A percentile compares a stretch with the other conserved stretches of the same genome.
phyloP scores from a whole-genome alignment of 2,329 filamentous ascomycete species.

The Neonectria hederae region DNA sequence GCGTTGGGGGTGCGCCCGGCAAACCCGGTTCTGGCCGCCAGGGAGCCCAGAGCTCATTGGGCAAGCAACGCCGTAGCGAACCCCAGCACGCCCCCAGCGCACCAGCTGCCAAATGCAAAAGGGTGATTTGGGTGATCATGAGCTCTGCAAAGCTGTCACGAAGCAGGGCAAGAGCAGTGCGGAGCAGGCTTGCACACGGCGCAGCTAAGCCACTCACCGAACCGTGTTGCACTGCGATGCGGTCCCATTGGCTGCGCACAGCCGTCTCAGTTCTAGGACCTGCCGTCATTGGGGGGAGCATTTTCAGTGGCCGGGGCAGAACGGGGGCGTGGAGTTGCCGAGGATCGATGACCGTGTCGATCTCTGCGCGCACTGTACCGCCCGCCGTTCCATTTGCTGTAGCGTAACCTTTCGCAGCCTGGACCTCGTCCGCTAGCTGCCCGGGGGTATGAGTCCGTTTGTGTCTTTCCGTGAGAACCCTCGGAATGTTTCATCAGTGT shows the following conservation, averaged over 20 bases:
- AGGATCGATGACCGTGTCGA: constrained; percentile 25
- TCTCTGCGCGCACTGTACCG: constrained; percentile 30
- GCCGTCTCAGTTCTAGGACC: constrained; percentile 7
- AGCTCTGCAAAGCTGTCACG: constrained; percentile 16
- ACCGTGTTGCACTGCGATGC: constrained; percentile 20
- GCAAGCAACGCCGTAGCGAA: constrained; percentile 26
- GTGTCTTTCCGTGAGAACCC: neutral
- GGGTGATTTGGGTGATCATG: constrained; percentile 21
- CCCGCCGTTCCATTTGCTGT: constrained; percentile 23
- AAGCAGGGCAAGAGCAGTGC: constrained; percentile 30
- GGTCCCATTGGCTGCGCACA: constrained; percentile 7
- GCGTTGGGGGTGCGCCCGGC: constrained; percentile 32
- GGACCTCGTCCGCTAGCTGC: constrained; percentile 15
- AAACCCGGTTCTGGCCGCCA: constrained; percentile 43
- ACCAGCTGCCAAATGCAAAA: constrained; percentile 32
- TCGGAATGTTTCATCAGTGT: constrained; percentile 12
- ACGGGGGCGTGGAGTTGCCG: constrained; percentile 20
- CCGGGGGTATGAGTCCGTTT: constrained; percentile 20
- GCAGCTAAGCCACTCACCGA: constrained; percentile 32
- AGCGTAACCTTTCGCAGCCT: constrained; percentile 7
- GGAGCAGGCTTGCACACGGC: constrained; percentile 29
- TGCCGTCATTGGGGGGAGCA: constrained; percentile 17
- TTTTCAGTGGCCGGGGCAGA: constrained; percentile 5
- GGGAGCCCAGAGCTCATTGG: constrained; percentile 34
- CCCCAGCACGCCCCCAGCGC: constrained; percentile 26